Evolutionary conservation across 805 yeast species (phyloP), one percentile per base, ranked within the genome.

Genomic region (Candida krabiensis): DNA sequence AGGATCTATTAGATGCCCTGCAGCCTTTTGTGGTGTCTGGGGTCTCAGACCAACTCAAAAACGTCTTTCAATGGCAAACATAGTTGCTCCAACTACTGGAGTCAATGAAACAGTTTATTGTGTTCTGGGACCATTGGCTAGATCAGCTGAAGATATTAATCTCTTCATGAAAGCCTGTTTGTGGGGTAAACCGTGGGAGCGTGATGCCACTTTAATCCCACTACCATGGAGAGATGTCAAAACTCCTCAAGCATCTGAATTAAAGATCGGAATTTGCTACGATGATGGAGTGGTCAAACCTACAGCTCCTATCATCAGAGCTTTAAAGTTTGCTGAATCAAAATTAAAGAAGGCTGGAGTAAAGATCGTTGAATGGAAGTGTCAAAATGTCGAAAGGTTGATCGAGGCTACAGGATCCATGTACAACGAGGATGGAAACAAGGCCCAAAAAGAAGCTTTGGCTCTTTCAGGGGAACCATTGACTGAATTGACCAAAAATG

Each of bases 391-490:
- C 7, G 60, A 71, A 29, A 67, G 73, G 43, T 77, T 79, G n/a
- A 70, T 74, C 38, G 76, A 77, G 6, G 70, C 82, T 25, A 82
- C 73, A 29, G 62, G 68, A 40, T 56, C 37, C 13, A 48, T 79
- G 60, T 85, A 81, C 60, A 70, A 69, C 21, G 71, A 75, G 34
- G 90, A 84, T 57, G 86, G 85, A 21, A 80, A 78, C 50, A 56
- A 63, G 38, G 72, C 64, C 38, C 79, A 77, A 45, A 63, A 68
- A 25, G 61, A 64, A 25, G 51, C 71, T 27, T 60, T 84, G 38
- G 64, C 66, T 2, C 67, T 54, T 2, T 76, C 85, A 15, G 89
- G 90, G 28, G 90, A 86, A 53, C 89, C 89, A 22, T 54, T 79
- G 35, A 54, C 61, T 4, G 73, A 75, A 43, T 69, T 82, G 47